Evolutionary conservation across 1,139 yeast species (phyloP).

Genomic region (Pichia sp.): DNA sequence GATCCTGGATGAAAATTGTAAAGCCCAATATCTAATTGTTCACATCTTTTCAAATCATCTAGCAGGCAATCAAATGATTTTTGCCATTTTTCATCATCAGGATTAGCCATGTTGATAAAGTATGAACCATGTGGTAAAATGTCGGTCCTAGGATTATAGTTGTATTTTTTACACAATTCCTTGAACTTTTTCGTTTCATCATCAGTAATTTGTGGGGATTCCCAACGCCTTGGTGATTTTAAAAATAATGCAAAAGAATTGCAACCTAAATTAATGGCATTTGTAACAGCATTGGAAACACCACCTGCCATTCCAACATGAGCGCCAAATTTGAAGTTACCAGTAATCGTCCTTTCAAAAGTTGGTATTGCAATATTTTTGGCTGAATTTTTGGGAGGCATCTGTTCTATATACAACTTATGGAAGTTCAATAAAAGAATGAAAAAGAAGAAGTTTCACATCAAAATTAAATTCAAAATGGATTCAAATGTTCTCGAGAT

Average conservation of each 20-base stretch:
- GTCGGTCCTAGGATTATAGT: constrained; percentile 69
- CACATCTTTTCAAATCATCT: constrained; percentile 86
- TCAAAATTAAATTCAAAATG: too few species aligned
- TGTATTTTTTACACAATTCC: constrained; percentile 50
- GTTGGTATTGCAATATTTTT: constrained; percentile 2
- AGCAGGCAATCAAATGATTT: constrained; percentile 75
- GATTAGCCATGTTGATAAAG: constrained; percentile 86
- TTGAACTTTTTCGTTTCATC: constrained; percentile 66
- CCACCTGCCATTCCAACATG: constrained; percentile 71
- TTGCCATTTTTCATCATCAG: constrained; percentile 70
- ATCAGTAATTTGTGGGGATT: constrained; percentile 63
- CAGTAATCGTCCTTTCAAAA: constrained; percentile 8
- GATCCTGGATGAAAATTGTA: constrained; percentile 97
- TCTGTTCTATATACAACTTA: constrained; percentile 3
- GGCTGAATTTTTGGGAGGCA: constrained; percentile 23
- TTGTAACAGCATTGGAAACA: constrained; percentile 65
- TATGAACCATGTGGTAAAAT: constrained; percentile 93
- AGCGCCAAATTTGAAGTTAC: constrained; percentile 60
- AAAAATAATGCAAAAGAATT: constrained; percentile 86
- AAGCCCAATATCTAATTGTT: constrained; percentile 70
- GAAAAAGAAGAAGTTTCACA: too few species aligned
- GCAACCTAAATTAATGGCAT: constrained; percentile 66
- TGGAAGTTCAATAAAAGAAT: too few species aligned
- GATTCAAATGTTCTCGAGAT: too few species aligned
- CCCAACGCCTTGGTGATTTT: constrained; percentile 90